These are phyloP conservation scores for Chara braunii DNA, from an alignment of 139 green algal species.

Conservation along the genomic window DNA sequence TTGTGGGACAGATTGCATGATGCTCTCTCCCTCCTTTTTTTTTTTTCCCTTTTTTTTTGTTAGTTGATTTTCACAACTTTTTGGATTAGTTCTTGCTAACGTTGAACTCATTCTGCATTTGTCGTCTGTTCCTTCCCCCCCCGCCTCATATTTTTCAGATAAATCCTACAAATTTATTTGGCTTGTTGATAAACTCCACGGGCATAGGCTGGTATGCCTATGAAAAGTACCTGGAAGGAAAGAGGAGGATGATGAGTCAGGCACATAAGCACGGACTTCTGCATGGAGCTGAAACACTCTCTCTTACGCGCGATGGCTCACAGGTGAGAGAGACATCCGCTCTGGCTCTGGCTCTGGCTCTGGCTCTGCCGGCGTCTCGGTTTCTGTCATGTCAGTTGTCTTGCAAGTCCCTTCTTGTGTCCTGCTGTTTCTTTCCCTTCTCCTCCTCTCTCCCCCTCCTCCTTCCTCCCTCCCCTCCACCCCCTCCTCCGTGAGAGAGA, in stretches of 20 bases:
- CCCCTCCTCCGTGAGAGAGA: not conserved
- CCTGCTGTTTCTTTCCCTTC: not conserved
- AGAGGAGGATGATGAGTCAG: not conserved
- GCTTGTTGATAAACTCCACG: constrained; percentile 45
- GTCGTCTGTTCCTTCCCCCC: not conserved
- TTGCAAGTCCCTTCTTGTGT: not conserved
- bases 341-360: not conserved
- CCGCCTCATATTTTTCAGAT: no score
- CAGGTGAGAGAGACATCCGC: constrained; percentile 17
- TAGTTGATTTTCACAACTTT: no score
- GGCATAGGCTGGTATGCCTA: constrained; percentile 51
- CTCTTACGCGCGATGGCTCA: constrained; percentile 24
- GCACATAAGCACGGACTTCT: not conserved
- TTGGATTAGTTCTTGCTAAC: no score
- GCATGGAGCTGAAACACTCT: not conserved
- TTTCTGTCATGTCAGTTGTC: not conserved
- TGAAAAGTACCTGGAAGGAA: constrained; percentile 47
- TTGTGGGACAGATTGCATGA: no score
- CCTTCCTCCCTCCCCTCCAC: not conserved
- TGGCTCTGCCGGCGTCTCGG: not conserved
- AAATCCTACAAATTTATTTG: constrained; percentile 34
- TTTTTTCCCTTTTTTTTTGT: no score
- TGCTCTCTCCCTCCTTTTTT: no score
- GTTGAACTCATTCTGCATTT: not conserved
- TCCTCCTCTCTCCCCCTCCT: not conserved